A percentile compares a stretch with the other conserved stretches of the same genome.
These are phyloP conservation scores for Acorus calamus DNA, from an alignment of 106 monocot species.

Conservation along the genomic window DNA sequence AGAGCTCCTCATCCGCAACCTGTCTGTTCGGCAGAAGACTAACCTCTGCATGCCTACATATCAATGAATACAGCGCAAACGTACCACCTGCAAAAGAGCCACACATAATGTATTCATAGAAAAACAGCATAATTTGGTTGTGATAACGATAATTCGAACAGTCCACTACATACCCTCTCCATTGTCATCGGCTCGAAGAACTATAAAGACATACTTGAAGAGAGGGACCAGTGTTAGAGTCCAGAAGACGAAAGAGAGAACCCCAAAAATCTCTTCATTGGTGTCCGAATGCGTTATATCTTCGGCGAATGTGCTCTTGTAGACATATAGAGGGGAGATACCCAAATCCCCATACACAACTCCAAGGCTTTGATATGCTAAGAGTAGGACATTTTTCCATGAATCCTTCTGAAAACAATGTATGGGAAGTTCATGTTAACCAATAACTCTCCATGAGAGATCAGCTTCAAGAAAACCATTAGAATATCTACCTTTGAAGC, in stretches of 20 bases:
- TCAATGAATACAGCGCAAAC: slow-evolving; percentile 62
- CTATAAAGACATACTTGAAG: slow-evolving; percentile 64
- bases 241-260: slow-evolving; percentile 59
- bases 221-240: slow-evolving; percentile 58
- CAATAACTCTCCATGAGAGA: background rate
- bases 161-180: slow-evolving; percentile 30
- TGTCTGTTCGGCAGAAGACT: slow-evolving; percentile 57
- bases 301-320: slow-evolving; percentile 59
- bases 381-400: slow-evolving; percentile 43
- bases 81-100: slow-evolving; percentile 41
- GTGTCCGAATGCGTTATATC: slow-evolving; percentile 56
- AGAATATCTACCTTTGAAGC: slow-evolving; percentile 1
- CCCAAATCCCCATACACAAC: slow-evolving; percentile 65
- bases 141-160: background rate
- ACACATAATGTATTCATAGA: no score
- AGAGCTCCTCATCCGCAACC: slow-evolving; percentile 57
- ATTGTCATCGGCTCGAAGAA: slow-evolving; percentile 70
- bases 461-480: background rate
- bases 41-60: slow-evolving; percentile 57
- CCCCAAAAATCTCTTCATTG: slow-evolving; percentile 57
- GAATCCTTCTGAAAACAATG: slow-evolving; percentile 34
- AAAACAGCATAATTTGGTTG: background rate
- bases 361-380: slow-evolving; percentile 63
- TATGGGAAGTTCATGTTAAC: no score
- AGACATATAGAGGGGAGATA: slow-evolving; percentile 68